Percentiles rank a stretch among this genome's conserved stretches.
These are phyloP conservation scores for Yamadazyma sp. DNA, from an alignment of 805 yeast species.

Conservation along the genomic window DNA sequence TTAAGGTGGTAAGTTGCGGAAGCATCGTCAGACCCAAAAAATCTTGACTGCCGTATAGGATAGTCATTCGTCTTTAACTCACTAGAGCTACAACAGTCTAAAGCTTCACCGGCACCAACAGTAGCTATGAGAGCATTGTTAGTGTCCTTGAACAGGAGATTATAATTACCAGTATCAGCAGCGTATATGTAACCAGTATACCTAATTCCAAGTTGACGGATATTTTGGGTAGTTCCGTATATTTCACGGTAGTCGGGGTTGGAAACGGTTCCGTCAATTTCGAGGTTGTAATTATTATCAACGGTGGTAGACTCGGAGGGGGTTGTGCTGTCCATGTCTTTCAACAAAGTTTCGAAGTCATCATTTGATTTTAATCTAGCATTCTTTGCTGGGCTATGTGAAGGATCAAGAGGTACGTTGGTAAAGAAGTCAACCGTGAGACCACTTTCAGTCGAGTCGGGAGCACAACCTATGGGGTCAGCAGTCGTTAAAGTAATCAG, in stretches of 20 bases:
- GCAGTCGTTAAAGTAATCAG: no score
- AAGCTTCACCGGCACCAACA: neutral
- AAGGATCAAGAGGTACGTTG: neutral
- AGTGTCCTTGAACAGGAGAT: neutral
- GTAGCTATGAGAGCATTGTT: neutral
- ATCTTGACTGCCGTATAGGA: no score
- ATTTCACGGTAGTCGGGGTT: neutral
- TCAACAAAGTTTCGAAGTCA: no score
- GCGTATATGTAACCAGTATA: neutral
- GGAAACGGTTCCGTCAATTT: no score
- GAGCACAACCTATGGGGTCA: slow-evolving; percentile 15
- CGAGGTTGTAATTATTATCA: no score
- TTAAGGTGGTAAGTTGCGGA: neutral
- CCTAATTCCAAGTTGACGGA: neutral
- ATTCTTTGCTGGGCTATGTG: no score
- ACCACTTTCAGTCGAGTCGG: slow-evolving; percentile 11
- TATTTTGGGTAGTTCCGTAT: neutral
- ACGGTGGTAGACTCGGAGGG: no score
- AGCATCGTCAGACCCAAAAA: no score
- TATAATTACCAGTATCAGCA: neutral
- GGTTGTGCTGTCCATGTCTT: neutral
- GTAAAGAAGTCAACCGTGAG: neutral
- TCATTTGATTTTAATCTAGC: no score
- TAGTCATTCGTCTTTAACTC: no score
- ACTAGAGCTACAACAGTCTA: neutral